Conservation (phyloP, 2,329 filamentous ascomycete species). For the Aspergillus uvarum region DNA sequence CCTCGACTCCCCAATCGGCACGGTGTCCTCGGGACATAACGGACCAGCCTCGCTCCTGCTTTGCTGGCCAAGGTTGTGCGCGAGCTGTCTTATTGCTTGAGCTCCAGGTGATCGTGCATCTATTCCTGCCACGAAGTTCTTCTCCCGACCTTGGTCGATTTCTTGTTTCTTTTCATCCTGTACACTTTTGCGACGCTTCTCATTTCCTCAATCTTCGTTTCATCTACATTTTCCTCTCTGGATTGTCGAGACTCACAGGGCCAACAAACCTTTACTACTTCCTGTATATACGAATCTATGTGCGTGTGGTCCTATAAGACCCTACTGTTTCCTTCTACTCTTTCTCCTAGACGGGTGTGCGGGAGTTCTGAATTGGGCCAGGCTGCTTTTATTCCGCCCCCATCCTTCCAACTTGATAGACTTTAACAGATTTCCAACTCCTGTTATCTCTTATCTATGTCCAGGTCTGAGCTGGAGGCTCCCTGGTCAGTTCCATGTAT, state of each 20-base stretch:
- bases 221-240: neutral
- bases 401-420: neutral
- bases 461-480: neutral
- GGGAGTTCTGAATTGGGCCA: neutral
- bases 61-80: slow-evolving; percentile 22
- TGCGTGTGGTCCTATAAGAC: neutral
- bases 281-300: slow-evolving; percentile 19
- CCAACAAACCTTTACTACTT: slow-evolving; percentile 5
- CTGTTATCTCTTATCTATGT: neutral
- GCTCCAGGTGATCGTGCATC: slow-evolving; percentile 7
- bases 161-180: slow-evolving; percentile 9
- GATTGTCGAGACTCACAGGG: slow-evolving; percentile 1
- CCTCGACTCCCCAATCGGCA: slow-evolving; percentile 2
- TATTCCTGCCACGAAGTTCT: neutral
- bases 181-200: slow-evolving; percentile 1
- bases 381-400: neutral
- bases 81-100: slow-evolving; percentile 4
- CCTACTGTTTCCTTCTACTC: neutral
- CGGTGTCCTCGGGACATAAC: slow-evolving; percentile 3
- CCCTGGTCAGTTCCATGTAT: neutral
- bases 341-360: neutral
- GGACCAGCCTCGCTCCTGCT: slow-evolving; percentile 16
- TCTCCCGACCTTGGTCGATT: neutral
- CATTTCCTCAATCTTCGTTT: neutral
- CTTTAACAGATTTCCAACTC: neutral